These are phyloP conservation scores for Penicillium digitatum DNA, from an alignment of 2,329 filamentous ascomycete genomes.

Conservation along the genomic window DNA sequence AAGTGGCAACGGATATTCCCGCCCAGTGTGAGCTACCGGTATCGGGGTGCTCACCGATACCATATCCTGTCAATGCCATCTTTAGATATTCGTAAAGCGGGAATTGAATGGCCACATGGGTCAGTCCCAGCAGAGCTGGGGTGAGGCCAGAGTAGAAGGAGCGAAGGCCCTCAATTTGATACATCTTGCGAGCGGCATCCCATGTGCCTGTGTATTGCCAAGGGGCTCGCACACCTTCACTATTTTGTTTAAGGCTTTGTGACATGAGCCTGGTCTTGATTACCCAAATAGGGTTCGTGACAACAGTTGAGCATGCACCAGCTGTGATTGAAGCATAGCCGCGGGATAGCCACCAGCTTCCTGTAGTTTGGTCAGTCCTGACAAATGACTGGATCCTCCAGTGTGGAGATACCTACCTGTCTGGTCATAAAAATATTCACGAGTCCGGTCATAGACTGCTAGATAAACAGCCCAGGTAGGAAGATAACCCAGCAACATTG, in stretches of 20 bases:
- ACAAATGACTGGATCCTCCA: neutral
- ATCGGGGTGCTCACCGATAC: slow-evolving; percentile 70
- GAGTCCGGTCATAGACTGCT: slow-evolving; percentile 89
- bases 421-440: slow-evolving; percentile 65
- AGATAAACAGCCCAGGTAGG: slow-evolving; percentile 99
- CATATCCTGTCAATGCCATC: slow-evolving; percentile 79
- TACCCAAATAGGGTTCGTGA: slow-evolving; percentile 98
- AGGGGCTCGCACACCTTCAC: slow-evolving; percentile 49
- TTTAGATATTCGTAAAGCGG: slow-evolving; percentile 94
- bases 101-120: slow-evolving; percentile 96
- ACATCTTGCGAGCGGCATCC: slow-evolving; percentile 96
- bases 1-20: slow-evolving; percentile 81
- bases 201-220: slow-evolving; percentile 90
- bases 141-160: slow-evolving; percentile 96
- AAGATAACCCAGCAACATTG: slow-evolving; percentile 91
- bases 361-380: slow-evolving; percentile 41
- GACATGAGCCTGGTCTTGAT: slow-evolving; percentile 99
- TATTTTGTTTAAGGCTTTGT: slow-evolving; percentile 60
- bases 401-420: slow-evolving; percentile 51
- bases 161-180: slow-evolving; percentile 75
- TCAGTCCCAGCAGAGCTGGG: slow-evolving; percentile 83
- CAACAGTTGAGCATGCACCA: slow-evolving; percentile 86
- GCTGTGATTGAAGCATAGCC: slow-evolving; percentile 88
- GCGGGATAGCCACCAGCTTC: slow-evolving; percentile 72
- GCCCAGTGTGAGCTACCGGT: slow-evolving; percentile 67